Evolutionary conservation across 2,329 filamentous ascomycete species (phyloP).

Genomic region (Colletotrichum coccodes): DNA sequence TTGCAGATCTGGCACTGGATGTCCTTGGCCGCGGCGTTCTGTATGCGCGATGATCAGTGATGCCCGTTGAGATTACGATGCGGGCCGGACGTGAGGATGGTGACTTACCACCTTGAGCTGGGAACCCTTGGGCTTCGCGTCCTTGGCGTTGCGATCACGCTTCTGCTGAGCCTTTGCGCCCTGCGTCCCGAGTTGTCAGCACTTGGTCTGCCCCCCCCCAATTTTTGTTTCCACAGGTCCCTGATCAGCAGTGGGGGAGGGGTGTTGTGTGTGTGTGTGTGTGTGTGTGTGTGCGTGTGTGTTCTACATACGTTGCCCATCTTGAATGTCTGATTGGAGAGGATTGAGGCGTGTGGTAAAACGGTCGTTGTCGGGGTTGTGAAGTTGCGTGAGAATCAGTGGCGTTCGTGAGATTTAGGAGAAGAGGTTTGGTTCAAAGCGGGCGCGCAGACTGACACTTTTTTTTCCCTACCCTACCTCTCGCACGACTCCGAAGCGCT

Average conservation of each 20-base stretch:
- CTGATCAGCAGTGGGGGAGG: constrained; percentile 30
- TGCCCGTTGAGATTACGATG: not conserved
- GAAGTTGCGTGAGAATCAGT: not conserved
- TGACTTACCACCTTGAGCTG: constrained; percentile 73
- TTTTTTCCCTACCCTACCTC: not conserved
- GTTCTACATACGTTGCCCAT: constrained; percentile 35
- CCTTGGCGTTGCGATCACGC: constrained; percentile 77
- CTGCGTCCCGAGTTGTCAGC: constrained; percentile 44
- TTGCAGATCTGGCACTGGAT: constrained; percentile 84
- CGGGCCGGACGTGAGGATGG: not conserved
- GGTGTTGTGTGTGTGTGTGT: too few species aligned
- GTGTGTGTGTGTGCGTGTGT: not conserved
- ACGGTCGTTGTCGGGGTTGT: not conserved
- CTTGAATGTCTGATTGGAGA: not conserved
- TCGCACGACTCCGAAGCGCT: constrained; percentile 23
- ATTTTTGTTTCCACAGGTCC: constrained; percentile 32
- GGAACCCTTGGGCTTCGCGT: constrained; percentile 65
- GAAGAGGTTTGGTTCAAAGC: not conserved
- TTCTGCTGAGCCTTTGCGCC: constrained; percentile 77
- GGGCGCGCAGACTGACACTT: constrained; percentile 10
- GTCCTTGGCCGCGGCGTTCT: constrained; percentile 80
- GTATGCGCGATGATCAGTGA: constrained; percentile 33
- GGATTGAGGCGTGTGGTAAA: not conserved
- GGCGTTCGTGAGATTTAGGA: not conserved
- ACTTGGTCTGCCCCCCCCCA: constrained; percentile 22